Base-by-base conservation (phyloP, 805 yeast genomes). In the Kurtzmaniella fragi region DNA sequence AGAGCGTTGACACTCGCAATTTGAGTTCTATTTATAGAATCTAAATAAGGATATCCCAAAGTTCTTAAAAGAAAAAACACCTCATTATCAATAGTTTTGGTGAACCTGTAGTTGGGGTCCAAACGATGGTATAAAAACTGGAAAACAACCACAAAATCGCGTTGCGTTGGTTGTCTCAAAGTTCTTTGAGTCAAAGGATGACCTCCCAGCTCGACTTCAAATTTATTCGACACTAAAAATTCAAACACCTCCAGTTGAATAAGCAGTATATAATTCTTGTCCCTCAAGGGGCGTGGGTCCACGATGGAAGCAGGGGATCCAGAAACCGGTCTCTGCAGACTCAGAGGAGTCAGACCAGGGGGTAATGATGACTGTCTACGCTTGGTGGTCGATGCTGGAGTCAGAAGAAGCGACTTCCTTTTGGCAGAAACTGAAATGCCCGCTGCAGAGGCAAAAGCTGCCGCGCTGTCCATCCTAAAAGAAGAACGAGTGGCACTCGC, bases 1-100 rank as follows among this genome's bases (percentile, higher is more conserved):
- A 83, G 80, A 2, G 95, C 95, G 5, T 96, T 96, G 10, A 87
- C 96, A 0, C 96, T 96, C 29, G 89, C 78, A 29, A 89, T 81
- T 54, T 87, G 95, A 1, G 93, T 82, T 52, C 89, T 82, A 57
- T 83, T 85, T 30, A 90, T 80, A 0, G 85, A 68, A 31, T 84
- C 95, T 42, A 87, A 59, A 56, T 82, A 87, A 1, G 97, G 96
- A 51, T 89, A 89, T 35, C 76, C 77, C 43, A 88, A 57, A 28
- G 70, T 70, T 53, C 78, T 82, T 49, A 89, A 62, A 14, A 86
- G 62, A 14, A 75, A 71, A 44, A 80, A 83, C 3, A 88, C 84
- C 45, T 89, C 96, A 35, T 76, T 71, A 45, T 88, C 96, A 27
- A 84, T 73, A 12, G 85, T 70, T 52, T 75, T 77, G 13, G 77